Evolutionary conservation across 129 eudicot species (phyloP).

Genomic region (Centaurea solstitialis): DNA sequence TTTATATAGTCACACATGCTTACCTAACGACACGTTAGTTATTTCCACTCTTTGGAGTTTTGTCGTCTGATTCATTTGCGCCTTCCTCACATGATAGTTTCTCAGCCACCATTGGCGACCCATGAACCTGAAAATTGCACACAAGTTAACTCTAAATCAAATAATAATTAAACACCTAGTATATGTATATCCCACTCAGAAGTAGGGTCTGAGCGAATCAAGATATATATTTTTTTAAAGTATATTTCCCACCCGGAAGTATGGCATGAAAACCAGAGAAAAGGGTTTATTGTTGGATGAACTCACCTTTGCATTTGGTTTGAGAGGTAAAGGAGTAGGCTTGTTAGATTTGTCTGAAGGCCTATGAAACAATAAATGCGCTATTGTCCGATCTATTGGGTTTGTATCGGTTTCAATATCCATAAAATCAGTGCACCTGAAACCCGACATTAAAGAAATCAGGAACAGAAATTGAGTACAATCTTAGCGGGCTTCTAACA

Average conservation of each 20-base stretch:
- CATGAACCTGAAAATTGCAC: conserved; percentile 45
- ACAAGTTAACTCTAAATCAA: not conserved
- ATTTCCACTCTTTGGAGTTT: conserved; percentile 32
- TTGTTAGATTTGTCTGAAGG: conserved; percentile 61
- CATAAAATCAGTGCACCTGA: conserved; percentile 57
- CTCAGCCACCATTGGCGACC: conserved; percentile 35
- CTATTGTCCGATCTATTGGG: conserved; percentile 91
- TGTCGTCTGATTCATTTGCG: conserved; percentile 42
- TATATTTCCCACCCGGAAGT: not conserved
- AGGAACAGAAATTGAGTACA: not conserved
- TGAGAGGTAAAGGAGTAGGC: conserved; percentile 39
- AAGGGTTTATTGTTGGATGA: not conserved
- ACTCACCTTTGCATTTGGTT: conserved; percentile 38
- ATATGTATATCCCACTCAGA: not conserved
- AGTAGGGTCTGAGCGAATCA: not conserved
- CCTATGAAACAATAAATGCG: conserved; percentile 88
- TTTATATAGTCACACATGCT: conserved; percentile 17
- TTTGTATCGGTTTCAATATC: conserved; percentile 93
- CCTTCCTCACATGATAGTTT: conserved; percentile 37
- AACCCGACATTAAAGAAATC: conserved; percentile 1
- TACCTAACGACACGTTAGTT: conserved; percentile 38
- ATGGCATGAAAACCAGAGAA: not conserved
- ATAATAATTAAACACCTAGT: not conserved
- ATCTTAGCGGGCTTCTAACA: conserved; percentile 4
- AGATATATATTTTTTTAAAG: not conserved